These are phyloP conservation scores for Saprolegnia parasitica DNA, from an alignment of 352 stramenopile species.

Conservation along the genomic window DNA sequence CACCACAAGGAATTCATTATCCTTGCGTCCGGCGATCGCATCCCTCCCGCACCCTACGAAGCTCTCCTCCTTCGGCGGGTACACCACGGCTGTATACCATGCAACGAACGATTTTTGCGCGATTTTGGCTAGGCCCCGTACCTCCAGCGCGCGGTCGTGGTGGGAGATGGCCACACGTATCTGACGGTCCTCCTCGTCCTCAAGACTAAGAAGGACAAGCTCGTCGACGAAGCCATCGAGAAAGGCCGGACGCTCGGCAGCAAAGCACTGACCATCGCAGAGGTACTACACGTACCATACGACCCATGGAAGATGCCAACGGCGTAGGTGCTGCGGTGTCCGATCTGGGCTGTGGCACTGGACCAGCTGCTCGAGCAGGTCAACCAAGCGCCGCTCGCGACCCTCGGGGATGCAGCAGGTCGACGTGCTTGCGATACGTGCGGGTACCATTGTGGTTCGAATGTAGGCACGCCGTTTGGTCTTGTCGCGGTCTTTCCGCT, in stretches of 20 bases:
- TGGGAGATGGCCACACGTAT: slow-evolving; percentile 65
- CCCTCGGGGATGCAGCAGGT: not conserved
- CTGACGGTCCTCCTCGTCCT: slow-evolving; percentile 75
- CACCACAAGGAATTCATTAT: slow-evolving; percentile 63
- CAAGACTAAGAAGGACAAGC: slow-evolving; percentile 34
- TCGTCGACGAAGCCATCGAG: slow-evolving; percentile 8
- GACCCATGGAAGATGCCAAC: not conserved
- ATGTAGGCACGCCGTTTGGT: too few species aligned
- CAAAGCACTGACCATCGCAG: not conserved
- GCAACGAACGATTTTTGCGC: not conserved
- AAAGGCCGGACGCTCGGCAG: slow-evolving; percentile 9
- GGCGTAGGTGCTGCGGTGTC: not conserved
- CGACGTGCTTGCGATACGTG: not conserved
- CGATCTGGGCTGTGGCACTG: not conserved
- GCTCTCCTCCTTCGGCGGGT: slow-evolving; percentile 37
- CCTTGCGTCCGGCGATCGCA: slow-evolving; percentile 67
- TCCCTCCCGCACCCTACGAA: slow-evolving; percentile 63
- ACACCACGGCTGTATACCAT: not conserved
- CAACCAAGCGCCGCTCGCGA: not conserved
- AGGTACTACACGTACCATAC: not conserved
- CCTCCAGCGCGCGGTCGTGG: slow-evolving; percentile 57
- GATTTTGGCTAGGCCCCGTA: slow-evolving; percentile 45
- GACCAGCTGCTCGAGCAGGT: slow-evolving; percentile 3
- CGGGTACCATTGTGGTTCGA: too few species aligned
- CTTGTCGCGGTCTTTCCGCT: not conserved